Conservation (phyloP, 306 rosid species). For the Prunus davidiana region DNA sequence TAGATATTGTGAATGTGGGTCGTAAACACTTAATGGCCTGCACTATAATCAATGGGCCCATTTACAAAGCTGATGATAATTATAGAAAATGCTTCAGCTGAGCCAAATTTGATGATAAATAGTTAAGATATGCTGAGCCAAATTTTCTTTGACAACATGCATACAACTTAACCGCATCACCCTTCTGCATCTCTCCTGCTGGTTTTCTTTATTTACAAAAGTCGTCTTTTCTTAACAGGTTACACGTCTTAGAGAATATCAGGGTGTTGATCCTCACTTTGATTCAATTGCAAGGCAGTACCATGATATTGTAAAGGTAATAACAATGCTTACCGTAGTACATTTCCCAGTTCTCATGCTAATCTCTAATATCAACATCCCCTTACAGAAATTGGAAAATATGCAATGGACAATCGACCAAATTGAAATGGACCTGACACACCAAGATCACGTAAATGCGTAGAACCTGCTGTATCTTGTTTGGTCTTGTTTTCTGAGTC, state of each 20-base stretch:
- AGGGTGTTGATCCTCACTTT: slow-evolving; percentile 89
- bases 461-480: slow-evolving; percentile 18
- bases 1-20: background rate
- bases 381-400: slow-evolving; percentile 76
- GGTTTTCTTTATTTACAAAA: background rate
- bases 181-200: background rate
- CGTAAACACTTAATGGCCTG: background rate
- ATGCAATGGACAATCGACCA: slow-evolving; percentile 93
- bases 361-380: slow-evolving; percentile 7
- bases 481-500: background rate
- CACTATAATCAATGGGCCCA: no score
- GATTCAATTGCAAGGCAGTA: slow-evolving; percentile 87
- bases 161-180: background rate
- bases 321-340: background rate
- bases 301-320: slow-evolving; percentile 78
- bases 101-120: background rate
- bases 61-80: background rate
- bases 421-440: slow-evolving; percentile 81
- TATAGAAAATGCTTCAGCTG: background rate
- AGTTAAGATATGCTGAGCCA: background rate
- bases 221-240: slow-evolving; percentile 40
- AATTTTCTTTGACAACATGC: background rate
- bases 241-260: slow-evolving; percentile 82
- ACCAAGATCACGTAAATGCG: slow-evolving; percentile 52
- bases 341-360: background rate